Base-by-base conservation (phyloP, 441 rosid genomes). In the Arabidopsis lyrata region DNA sequence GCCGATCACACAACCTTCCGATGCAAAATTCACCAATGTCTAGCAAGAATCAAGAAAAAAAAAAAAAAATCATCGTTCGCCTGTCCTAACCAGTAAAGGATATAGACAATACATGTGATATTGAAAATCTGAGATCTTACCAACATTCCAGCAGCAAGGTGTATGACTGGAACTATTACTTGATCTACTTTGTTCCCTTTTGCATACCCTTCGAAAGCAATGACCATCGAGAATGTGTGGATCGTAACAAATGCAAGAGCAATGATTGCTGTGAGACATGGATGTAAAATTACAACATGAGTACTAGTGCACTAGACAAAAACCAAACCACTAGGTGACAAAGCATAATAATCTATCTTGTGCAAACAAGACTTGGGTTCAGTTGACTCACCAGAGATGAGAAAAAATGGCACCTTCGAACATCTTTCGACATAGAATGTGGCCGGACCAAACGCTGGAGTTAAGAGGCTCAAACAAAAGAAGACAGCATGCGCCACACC, bases 391-490 rank as follows among this genome's bases (percentile, higher is more conserved):
- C 99, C 86, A 76, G 95, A 95, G 83, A 92, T 72, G 61, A 95
- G 98, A 75, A 92, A 95, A 81, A 91, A 92, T 6, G 98, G 98
- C 52, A 95, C 77, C 74, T 77, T 82, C 6, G 97, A 83, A 81
- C 98, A 95, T 77, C 81, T 84, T 42, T 91, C 92, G 6, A 84
- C 82, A 62, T 85, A 91, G 81, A 77, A 88, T 41, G 99, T 92
- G 15, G 99, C 99, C 42, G 99, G 97, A 73, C 99, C 99, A 87
- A 95, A 95, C 58, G 99, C 86, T n/a, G 97, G 97, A 3, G 96
- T 91, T 74, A 95, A 85, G 79, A 95, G 90, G 81, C 99, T 91
- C 67, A 95, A 80, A 74, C 98, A 95, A 73, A 95, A 95, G 82
- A 92, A 92, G 78, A 95, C 98, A 41, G 96, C 98, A 81, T 95